phyloP scores from a whole-genome alignment of 2,329 filamentous ascomycete species.

The Fusarium drepaniforme region DNA sequence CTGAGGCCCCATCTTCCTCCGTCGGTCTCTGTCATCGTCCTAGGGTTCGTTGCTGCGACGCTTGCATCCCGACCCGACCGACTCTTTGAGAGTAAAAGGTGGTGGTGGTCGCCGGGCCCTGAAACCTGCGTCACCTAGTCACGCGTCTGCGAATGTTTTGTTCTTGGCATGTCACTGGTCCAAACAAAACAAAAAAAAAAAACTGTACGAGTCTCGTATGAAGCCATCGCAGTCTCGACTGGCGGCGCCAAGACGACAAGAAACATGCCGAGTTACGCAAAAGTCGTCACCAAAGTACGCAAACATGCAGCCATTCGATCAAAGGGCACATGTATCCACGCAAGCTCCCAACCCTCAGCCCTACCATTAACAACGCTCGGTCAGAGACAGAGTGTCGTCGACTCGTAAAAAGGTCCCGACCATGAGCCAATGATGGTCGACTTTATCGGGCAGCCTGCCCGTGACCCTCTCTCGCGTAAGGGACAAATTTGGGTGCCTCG shows the following conservation, averaged over 20 bases:
- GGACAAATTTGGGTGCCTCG: conserved; percentile 36
- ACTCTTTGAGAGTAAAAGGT: conserved; percentile 19
- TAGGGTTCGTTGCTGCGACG: conserved; percentile 19
- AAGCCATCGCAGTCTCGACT: conserved; percentile 23
- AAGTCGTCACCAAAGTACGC: conserved; percentile 17
- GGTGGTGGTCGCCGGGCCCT: conserved; percentile 24
- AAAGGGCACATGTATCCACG: conserved; percentile 35
- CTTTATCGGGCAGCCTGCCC: conserved; percentile 47
- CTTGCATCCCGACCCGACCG: neutral
- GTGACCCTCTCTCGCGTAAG: conserved; percentile 24
- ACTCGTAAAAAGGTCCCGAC: conserved; percentile 12
- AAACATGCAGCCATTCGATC: conserved; percentile 21
- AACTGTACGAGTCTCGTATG: conserved; percentile 4
- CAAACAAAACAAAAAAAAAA: neutral
- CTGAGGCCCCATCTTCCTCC: conserved; percentile 12
- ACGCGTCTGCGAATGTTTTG: conserved; percentile 1
- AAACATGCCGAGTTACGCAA: neutral
- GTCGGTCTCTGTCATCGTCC: conserved; percentile 16
- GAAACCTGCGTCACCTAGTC: conserved; percentile 24
- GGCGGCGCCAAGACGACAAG: conserved; percentile 7
- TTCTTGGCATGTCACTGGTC: conserved; percentile 25
- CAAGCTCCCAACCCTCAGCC: conserved; percentile 35
- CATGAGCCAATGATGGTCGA: conserved; percentile 38
- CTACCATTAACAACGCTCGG: conserved; percentile 16
- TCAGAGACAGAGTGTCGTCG: conserved; percentile 14